phyloP scores from a whole-genome alignment of 129 eudicot species.

The Pulicaria dysenterica region DNA sequence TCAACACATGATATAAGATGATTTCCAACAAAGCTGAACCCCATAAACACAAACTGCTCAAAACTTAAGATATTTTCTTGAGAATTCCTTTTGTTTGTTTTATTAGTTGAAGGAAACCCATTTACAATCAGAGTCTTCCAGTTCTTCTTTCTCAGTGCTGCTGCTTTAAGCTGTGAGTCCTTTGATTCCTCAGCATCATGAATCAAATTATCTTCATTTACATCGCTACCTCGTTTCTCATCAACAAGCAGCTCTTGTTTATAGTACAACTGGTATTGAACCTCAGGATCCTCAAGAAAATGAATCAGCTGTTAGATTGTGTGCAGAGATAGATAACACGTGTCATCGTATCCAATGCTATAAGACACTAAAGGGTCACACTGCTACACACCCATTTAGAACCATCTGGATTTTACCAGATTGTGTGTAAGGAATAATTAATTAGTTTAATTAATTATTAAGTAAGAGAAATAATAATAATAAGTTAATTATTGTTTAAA shows the following conservation, averaged over 20 bases:
- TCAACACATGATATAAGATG: conserved; percentile 35
- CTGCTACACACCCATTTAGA: too few relatives aligned
- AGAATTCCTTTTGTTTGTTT: not conserved
- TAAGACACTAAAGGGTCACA: too few relatives aligned
- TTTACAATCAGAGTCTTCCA: not conserved
- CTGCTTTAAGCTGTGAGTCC: not conserved
- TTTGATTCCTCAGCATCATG: too few relatives aligned
- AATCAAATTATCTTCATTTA: conserved; percentile 5
- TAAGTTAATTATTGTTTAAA: too few relatives aligned
- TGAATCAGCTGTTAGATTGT: too few relatives aligned
- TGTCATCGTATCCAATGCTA: too few relatives aligned
- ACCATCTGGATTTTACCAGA: too few relatives aligned
- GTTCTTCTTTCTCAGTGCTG: not conserved
- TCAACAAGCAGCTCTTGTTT: not conserved
- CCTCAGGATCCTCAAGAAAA: conserved; percentile 59
- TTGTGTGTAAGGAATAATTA: too few relatives aligned
- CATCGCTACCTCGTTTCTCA: not conserved
- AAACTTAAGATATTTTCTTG: conserved; percentile 29
- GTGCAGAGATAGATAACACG: too few relatives aligned
- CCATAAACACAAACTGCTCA: conserved; percentile 44
- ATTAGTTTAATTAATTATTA: too few relatives aligned
- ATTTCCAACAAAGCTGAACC: conserved; percentile 22
- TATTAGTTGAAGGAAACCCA: conserved; percentile 4
- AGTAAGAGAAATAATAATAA: too few relatives aligned
- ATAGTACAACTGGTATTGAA: conserved; percentile 35